Evolutionary conservation across 139 green algal species (phyloP), one percentile per base, ranked within the genome.

Genomic region (Micractinium conductrix): DNA sequence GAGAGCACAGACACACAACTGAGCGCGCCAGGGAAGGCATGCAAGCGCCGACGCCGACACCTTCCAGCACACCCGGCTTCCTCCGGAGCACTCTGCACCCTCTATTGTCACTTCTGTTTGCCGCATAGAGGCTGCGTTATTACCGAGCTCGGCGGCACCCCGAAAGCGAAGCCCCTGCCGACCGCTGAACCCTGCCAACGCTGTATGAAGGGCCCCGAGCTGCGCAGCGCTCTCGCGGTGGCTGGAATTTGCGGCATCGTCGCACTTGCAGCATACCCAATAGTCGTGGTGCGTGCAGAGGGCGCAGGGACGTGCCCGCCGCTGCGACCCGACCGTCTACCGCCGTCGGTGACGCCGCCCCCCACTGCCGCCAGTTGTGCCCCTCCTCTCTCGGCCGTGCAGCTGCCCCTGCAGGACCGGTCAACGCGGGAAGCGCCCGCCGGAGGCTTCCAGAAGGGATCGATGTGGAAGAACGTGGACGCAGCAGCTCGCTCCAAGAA

Each of bases 381-480:
- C n/a, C n/a, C 7, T 44, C 17, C n/a, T 4, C 1, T 48, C 5
- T 2, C 3, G 38, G 35, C 17, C 6, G 1, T 71, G 38, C 76
- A 82, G 76, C 28, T 82, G 28, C 76, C 76, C 0, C 76, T 82
- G 28, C 62, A 82, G 24, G 76, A 82, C 55, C 43, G 40, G 0
- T 60, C 55, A 1, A 72, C 30, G 8, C 53, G 76, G 38, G 76
- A 82, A 28, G 76, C 38, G 19, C 76, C 76, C 24, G 53, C 76
- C 4, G 76, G 55, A 28, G 76, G 76, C 37, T 82, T 82, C 53
- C 50, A 35, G 58, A 82, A 82, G 38, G 58, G 55, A 5, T 63
- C 40, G 4, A 84, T 84, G 78, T 84, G 78, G 78, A 50, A 21
- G 0, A 65, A 9, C 2, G 43, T 84, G 26, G 78, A 84, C 33